Conservation (phyloP, 345 rosid genomes). For the Arabidopsis arenosa region DNA sequence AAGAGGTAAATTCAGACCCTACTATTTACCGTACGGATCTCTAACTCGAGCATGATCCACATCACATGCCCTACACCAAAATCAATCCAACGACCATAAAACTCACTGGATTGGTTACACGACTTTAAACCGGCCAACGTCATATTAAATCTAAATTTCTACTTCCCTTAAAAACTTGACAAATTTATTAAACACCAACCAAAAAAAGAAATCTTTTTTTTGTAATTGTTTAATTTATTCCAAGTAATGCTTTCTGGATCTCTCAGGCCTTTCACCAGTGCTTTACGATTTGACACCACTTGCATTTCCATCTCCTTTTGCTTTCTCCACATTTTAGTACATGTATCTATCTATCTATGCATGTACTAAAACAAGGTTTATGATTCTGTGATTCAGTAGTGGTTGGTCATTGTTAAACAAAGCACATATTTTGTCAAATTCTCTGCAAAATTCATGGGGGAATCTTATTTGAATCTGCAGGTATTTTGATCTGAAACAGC, state of each 20-base stretch:
- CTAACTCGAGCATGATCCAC: slow-evolving; percentile 15
- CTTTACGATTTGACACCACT: slow-evolving; percentile 46
- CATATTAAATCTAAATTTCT: neutral
- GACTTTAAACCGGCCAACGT: neutral
- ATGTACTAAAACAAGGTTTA: neutral
- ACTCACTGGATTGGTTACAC: neutral
- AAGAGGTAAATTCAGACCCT: slow-evolving; percentile 25
- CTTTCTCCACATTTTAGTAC: slow-evolving; percentile 31
- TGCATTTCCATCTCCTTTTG: slow-evolving; percentile 30
- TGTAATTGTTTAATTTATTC: neutral
- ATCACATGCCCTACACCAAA: slow-evolving; percentile 27
- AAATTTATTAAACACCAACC: slow-evolving; percentile 22
- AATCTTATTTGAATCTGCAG: slow-evolving; percentile 39
- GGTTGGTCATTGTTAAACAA: slow-evolving; percentile 16
- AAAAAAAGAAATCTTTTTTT: neutral
- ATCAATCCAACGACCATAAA: slow-evolving; percentile 34
- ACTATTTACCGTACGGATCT: slow-evolving; percentile 32
- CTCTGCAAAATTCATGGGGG: slow-evolving; percentile 40
- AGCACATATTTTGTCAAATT: slow-evolving; percentile 23
- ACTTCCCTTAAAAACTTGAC: neutral
- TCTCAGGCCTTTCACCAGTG: slow-evolving; percentile 27
- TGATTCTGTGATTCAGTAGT: slow-evolving; percentile 27
- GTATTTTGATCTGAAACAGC: slow-evolving; percentile 27
- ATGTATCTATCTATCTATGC: neutral
- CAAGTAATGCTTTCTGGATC: slow-evolving; percentile 25